Evolutionary conservation across 768 basidiomycete species (phyloP), one percentile per base, ranked within the genome.

Genomic region (Heimioporus sp.): DNA sequence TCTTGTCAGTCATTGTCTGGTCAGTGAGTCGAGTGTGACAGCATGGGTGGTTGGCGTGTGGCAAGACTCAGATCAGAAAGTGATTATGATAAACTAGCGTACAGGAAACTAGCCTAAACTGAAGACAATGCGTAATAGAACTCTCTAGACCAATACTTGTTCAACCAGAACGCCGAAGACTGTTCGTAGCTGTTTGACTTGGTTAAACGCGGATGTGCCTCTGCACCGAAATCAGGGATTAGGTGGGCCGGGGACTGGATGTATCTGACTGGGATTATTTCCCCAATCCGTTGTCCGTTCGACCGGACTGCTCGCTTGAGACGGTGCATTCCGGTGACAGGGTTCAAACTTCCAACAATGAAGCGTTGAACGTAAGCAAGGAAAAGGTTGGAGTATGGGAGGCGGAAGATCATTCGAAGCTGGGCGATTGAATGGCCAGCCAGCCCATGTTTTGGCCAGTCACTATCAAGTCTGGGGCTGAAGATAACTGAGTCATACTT

Each of bases 91-190:
- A 28, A 6, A 28, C 7, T 6, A 28, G 24, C 24, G 7, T 28
- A 28, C 5, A 5, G 24, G 24, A 28, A 7, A 3, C 24, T 28
- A 28, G 37, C 12, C 41, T 42, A 37, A 28, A 28, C 24, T 10
- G 48, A 37, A 48, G 47, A 53, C 15, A 59, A 12, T 28, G 48
- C 39, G 34, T 61, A 51, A 13, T 54, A 64, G 8, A 63, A 41
- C 17, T 73, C 66, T 49, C 73, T 73, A 21, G 56, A 56, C 41
- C 64, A 69, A 49, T 71, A 73, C 43, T 65, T 67, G 42, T 73
- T 70, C 46, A 73, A 47, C 30, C 59, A 66, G 32, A 66, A 69
- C 16, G 65, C 60, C 0, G 49, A 28, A 42, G 53, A 48, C 24
- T 54, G 61, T n/a, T 62, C 50, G 7, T 59, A 30, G 21, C 65